Conservation (phyloP, 805 yeast species). For the Tetrapisispora pingtungensis region DNA sequence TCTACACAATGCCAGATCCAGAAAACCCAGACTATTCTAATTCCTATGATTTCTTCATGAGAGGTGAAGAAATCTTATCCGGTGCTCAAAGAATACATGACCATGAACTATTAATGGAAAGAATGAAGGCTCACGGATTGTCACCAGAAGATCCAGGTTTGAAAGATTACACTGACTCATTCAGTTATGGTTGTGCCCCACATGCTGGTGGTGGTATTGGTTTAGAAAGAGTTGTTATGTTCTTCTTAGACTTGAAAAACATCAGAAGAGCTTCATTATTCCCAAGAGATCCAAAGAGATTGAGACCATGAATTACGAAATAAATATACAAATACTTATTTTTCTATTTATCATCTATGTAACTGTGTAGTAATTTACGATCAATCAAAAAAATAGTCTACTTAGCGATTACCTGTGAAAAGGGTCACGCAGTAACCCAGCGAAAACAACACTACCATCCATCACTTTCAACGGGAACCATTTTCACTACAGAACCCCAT, state of each 20-base stretch:
- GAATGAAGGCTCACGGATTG: conserved; percentile 76
- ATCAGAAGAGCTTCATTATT: conserved; percentile 96
- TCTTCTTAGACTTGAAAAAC: conserved; percentile 91
- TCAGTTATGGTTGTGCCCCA: conserved; percentile 92
- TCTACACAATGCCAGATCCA: conserved; percentile 98
- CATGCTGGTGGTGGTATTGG: conserved; percentile 99
- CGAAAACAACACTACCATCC: too few relatives aligned
- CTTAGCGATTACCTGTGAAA: too few relatives aligned
- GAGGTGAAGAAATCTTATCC: conserved; percentile 98
- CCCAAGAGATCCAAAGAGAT: conserved; percentile 97
- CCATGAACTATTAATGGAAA: conserved; percentile 65
- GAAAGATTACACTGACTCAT: conserved; percentile 85
- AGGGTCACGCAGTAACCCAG: too few relatives aligned
- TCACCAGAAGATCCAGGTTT: conserved; percentile 76
- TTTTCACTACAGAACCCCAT: too few relatives aligned
- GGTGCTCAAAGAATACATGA: conserved; percentile 99
- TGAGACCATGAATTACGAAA: too few relatives aligned
- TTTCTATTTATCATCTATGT: too few relatives aligned
- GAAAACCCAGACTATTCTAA: conserved; percentile 87
- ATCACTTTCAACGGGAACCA: too few relatives aligned
- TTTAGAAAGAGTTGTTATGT: conserved; percentile 96
- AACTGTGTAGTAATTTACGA: too few relatives aligned
- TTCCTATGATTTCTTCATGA: conserved; percentile 98
- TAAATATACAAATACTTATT: too few relatives aligned
- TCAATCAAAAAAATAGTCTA: too few relatives aligned